A percentile compares a stretch with the other conserved stretches of the same genome.
Evolutionary conservation across 2,329 filamentous ascomycete genomes (phyloP).

Genomic region (Ophiocordyceps camponoti-floridani): DNA sequence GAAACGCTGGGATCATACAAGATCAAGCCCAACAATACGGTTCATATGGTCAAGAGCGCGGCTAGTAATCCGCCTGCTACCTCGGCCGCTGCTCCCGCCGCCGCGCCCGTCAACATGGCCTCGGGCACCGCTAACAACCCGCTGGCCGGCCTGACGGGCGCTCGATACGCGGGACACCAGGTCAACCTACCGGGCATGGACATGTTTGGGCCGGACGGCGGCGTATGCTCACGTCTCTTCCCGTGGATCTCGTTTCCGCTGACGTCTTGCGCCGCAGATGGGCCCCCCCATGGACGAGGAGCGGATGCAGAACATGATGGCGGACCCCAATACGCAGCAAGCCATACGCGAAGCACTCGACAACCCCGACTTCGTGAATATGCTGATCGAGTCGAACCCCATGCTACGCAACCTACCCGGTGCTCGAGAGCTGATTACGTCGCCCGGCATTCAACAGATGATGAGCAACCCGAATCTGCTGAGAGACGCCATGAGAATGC

Average conservation of each 20-base stretch:
- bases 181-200: conserved; percentile 73
- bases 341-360: conserved; percentile 89
- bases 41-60: conserved; percentile 93
- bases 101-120: conserved; percentile 57
- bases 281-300: conserved; percentile 70
- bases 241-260: conserved; percentile 7
- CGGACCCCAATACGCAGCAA: conserved; percentile 72
- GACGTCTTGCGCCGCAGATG: conserved; percentile 42
- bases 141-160: conserved; percentile 77
- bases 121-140: conserved; percentile 76
- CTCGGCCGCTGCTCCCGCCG: conserved; percentile 22
- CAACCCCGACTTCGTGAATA: conserved; percentile 86
- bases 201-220: conserved; percentile 85
- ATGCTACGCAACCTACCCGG: conserved; percentile 58
- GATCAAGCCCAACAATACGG: conserved; percentile 88
- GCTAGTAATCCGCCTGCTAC: conserved; percentile 54
- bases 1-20: conserved; percentile 77
- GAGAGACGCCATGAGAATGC: conserved; percentile 66
- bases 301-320: conserved; percentile 66
- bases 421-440: conserved; percentile 71
- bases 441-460: conserved; percentile 78
- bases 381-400: conserved; percentile 86
- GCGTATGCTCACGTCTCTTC: conserved; percentile 41
- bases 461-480: conserved; percentile 81
- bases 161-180: conserved; percentile 73